Base-by-base conservation (phyloP, 2,329 filamentous ascomycete species). In the Immersiporthe knoxdaviesiana region DNA sequence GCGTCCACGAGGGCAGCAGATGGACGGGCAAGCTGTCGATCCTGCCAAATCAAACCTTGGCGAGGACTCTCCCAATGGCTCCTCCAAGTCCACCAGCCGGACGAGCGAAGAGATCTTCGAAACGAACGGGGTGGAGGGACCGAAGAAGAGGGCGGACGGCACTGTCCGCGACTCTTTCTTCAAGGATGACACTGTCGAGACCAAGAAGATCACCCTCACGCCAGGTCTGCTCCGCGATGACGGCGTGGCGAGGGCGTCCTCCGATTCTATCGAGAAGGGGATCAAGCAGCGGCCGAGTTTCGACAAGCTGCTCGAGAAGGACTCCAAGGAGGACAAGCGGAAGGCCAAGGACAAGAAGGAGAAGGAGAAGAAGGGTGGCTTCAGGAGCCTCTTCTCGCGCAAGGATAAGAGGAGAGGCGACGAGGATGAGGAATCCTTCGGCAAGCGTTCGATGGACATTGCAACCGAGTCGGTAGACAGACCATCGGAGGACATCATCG, bases 131-230 rank as follows among this genome's bases (percentile, higher is more conserved):
- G 82, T 84, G 68, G 83, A 87, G 56, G 81, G 82, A 1, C 81
- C 82, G 1, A 85, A 85, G 77, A 88, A 91, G 77, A 94, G 93
- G 47, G 89, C 91, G 72, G 97, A 97, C 74, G 94, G 94, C 56
- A 95, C 92, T 30, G 87, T 97, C 59, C 88, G 95, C 72, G 95
- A 98, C 80, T 97, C 95, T 0, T 97, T 98, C 84, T 97, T 97
- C 84, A 97, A 94, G 79, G 96, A 98, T 76, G 95, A 99, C 76
- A 93, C 89, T 41, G 91, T 93, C 50, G 96, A 98, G 79, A 97
- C 96, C 2, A 94, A 97, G 80, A 98, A 98, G 82, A 98, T 99
- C 74, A 97, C 94, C 0, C 87, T 99, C 59, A 99, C 96, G 3
- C 96, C 96, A 1, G 97, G 97, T 74, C 82, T 99, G 66, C 83